Conservation (phyloP, 208 protist genomes). For the Trypanosoma mega region DNA sequence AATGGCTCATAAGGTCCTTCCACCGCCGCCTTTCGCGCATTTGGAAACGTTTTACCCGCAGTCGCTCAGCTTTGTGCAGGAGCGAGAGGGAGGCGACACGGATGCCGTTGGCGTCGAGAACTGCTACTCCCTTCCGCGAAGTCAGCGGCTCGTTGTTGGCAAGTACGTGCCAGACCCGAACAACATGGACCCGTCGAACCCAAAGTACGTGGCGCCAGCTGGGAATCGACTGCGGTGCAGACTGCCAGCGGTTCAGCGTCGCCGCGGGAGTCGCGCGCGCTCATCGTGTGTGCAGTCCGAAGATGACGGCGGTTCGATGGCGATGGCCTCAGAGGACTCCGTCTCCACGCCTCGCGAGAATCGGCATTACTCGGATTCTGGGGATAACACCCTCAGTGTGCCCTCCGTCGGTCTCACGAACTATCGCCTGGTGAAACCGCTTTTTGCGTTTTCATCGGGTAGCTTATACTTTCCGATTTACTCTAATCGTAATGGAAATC, state of each 20-base stretch:
- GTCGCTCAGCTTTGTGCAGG: conserved; percentile 60
- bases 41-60: conserved; percentile 58
- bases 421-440: conserved; percentile 58
- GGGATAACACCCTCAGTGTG: too few species aligned
- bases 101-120: conserved; percentile 45
- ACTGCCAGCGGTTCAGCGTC: conserved; percentile 5
- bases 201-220: conserved; percentile 45
- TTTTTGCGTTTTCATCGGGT: conserved; percentile 54
- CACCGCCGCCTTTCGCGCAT: conserved; percentile 9
- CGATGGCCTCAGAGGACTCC: background rate
- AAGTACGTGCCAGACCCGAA: conserved; percentile 75
- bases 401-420: conserved; percentile 12
- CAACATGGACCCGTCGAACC: conserved; percentile 77
- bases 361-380: too few species aligned
- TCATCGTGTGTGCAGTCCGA: conserved; percentile 9
- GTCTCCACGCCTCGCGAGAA: too few species aligned
- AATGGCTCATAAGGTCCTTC: conserved; percentile 22
- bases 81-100: conserved; percentile 42
- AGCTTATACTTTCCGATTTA: conserved; percentile 80
- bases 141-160: conserved; percentile 53
- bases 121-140: conserved; percentile 48
- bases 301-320: background rate
- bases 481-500: conserved; percentile 36
- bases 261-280: background rate
- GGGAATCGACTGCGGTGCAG: conserved; percentile 3